Evolutionary conservation across 108 stramenopile species (phyloP).

Genomic region (Fragilaria radians): DNA sequence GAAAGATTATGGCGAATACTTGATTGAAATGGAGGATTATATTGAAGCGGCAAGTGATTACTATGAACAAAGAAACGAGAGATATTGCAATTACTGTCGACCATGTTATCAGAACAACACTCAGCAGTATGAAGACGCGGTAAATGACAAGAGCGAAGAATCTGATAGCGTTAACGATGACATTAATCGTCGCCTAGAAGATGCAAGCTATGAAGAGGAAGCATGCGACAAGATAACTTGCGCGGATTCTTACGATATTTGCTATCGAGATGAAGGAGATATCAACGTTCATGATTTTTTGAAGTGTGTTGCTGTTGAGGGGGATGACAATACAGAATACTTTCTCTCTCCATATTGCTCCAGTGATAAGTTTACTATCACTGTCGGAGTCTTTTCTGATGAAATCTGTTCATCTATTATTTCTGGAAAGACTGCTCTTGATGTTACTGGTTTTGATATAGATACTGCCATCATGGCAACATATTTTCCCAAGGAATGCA

Average conservation of each 20-base stretch:
- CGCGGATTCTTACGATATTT: neutral
- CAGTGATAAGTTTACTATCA: slow-evolving; percentile 50
- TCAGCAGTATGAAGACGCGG: too few species aligned
- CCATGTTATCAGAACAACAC: slow-evolving; percentile 21
- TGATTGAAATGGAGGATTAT: slow-evolving; percentile 68
- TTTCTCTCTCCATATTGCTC: slow-evolving; percentile 69
- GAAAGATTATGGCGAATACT: slow-evolving; percentile 82
- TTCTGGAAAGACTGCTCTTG: slow-evolving; percentile 16
- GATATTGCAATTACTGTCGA: slow-evolving; percentile 69
- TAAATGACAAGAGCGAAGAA: neutral
- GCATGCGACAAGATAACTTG: neutral
- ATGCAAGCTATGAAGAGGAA: neutral
- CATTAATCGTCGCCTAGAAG: too few species aligned
- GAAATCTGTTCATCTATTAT: slow-evolving; percentile 60
- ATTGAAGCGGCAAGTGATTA: slow-evolving; percentile 46
- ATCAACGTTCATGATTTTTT: too few species aligned
- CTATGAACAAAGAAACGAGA: slow-evolving; percentile 42
- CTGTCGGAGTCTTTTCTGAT: slow-evolving; percentile 67
- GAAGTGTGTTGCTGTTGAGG: slow-evolving; percentile 7
- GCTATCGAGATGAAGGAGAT: too few species aligned
- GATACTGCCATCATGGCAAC: slow-evolving; percentile 19
- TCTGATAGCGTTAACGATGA: neutral
- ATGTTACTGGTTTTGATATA: slow-evolving; percentile 32
- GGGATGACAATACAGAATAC: slow-evolving; percentile 29
- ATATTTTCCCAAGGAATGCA: slow-evolving; percentile 40